Evolutionary conservation across 805 yeast genomes (phyloP), one percentile per base, ranked within the genome.

Genomic region (Trichomonascus vanleenenianus): DNA sequence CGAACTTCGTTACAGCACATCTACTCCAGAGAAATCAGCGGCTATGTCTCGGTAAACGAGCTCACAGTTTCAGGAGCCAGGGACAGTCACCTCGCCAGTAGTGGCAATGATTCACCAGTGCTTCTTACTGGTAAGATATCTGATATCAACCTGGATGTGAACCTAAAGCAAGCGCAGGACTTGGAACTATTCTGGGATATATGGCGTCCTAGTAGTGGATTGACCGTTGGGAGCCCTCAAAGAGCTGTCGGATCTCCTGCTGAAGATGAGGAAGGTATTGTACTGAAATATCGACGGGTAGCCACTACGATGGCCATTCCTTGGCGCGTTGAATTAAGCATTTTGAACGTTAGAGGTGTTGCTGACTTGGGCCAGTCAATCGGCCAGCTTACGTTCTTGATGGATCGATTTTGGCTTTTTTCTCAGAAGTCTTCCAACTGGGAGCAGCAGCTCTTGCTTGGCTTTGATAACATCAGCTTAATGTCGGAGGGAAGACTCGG

Each of bases 21-120:
- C 12, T 93, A 86, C 58, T 91, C 97, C 0, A 76, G 95, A 50
- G 96, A 87, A 51, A 74, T 83, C 0, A 87, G 95, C 68, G 95
- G 94, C 0, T 79, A 84, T 2, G 61, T 85, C 25, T 53, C 59
- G 1, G 50, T 78, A 7, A 70, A 76, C 14, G 67, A 72, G 37
- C 59, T 81, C 9, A 57, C 78, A 10, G n/a, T 54, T 3, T 30
- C 40, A 30, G 50, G 48, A 6, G 42, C 46, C 20, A 46, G 48
- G 15, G 47, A 50, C 16, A 38, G 18, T 5, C 16, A 65, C 70
- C 0, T 66, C 67, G 4, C n/a, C n/a, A 7, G 41, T 18, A 6
- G 30, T 39, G 15, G 27, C 8, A 22, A 22, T 8, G 27, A 22
- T 5, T 22, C 27, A 22, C 49, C 54, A 1, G 48, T 56, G 16